Conservation (phyloP, 345 rosid species). For the Eucalyptus regnans region DNA sequence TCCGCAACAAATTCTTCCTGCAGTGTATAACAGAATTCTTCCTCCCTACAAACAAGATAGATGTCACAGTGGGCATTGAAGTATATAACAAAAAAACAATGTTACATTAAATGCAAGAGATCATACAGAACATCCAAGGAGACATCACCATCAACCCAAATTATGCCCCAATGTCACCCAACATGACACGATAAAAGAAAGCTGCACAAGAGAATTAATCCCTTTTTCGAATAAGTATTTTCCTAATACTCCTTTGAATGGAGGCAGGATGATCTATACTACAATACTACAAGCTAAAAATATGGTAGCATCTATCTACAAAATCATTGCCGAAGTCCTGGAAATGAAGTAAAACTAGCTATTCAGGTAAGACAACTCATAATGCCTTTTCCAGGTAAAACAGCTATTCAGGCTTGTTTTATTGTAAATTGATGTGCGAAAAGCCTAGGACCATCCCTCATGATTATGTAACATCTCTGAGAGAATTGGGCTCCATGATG, state of each 20-base stretch:
- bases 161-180: neutral
- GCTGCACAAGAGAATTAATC: neutral
- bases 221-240: neutral
- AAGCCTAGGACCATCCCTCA: neutral
- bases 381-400: neutral
- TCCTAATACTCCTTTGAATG: neutral
- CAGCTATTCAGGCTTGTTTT: neutral
- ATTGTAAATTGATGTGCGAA: neutral
- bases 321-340: neutral
- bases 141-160: neutral
- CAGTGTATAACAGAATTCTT: slow-evolving; percentile 46
- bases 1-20: slow-evolving; percentile 88
- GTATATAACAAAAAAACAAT: neutral
- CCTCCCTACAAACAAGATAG: slow-evolving; percentile 49
- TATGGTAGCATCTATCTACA: neutral
- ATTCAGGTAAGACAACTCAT: neutral
- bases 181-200: neutral
- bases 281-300: neutral
- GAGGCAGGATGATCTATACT: neutral
- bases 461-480: neutral
- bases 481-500: neutral
- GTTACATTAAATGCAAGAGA: neutral
- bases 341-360: neutral
- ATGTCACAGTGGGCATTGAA: neutral
- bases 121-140: neutral